Percentiles rank a stretch among this genome's conserved stretches.
phyloP scores from a whole-genome alignment of 1,139 yeast species.

The Sugiyamaella pinicola region DNA sequence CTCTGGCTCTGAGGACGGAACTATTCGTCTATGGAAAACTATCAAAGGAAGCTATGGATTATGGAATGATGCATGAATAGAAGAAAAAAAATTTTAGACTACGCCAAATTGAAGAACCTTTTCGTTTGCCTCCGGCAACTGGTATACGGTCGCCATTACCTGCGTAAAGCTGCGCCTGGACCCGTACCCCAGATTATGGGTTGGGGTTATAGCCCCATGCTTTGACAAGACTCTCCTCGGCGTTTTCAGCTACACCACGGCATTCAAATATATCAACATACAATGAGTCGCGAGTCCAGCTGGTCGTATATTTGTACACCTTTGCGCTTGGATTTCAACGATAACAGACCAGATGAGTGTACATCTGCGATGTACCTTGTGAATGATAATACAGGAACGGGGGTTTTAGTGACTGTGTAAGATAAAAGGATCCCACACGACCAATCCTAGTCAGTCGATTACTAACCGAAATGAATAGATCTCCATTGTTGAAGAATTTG shows the following conservation, averaged over 20 bases:
- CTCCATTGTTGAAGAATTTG: constrained; percentile 18
- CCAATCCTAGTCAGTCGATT: background rate
- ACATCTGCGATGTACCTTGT: constrained; percentile 27
- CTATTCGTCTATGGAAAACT: constrained; percentile 62
- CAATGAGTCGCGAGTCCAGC: background rate
- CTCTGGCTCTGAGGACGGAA: constrained; percentile 71
- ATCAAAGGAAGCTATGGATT: constrained; percentile 41
- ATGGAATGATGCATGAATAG: constrained; percentile 35
- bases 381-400: background rate
- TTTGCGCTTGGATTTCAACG: constrained; percentile 21
- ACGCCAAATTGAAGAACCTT: too few species aligned
- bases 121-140: too few species aligned
- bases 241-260: too few species aligned
- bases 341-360: constrained; percentile 14
- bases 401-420: constrained; percentile 22
- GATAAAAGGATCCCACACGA: background rate
- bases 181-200: too few species aligned
- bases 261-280: background rate
- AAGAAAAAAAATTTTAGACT: too few species aligned
- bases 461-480: constrained; percentile 21
- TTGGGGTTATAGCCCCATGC: too few species aligned
- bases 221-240: too few species aligned
- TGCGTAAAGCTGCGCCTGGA: too few species aligned
- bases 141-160: too few species aligned
- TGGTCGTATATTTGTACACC: constrained; percentile 24